These are phyloP conservation scores for Emericellopsis atlantica DNA, from an alignment of 2,329 filamentous ascomycete species.

Conservation along the genomic window DNA sequence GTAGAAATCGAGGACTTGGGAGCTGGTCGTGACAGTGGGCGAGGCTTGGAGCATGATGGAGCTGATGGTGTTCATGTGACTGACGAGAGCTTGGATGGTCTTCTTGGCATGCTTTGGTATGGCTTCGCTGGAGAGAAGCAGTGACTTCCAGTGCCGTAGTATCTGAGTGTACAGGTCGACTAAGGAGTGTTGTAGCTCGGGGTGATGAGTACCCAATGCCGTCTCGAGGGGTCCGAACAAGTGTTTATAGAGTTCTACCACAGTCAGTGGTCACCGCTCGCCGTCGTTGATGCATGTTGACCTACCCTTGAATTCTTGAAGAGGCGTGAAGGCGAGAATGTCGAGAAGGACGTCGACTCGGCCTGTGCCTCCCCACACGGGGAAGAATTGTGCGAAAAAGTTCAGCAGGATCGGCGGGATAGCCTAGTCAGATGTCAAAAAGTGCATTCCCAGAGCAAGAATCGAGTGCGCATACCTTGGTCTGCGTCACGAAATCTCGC, in stretches of 20 bases:
- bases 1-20: conserved; percentile 58
- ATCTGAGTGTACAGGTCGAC: conserved; percentile 56
- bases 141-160: conserved; percentile 44
- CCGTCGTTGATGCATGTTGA: neutral
- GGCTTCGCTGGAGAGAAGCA: conserved; percentile 25
- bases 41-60: conserved; percentile 47
- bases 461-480: conserved; percentile 31
- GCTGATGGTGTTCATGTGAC: conserved; percentile 40
- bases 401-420: conserved; percentile 34
- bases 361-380: conserved; percentile 48
- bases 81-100: conserved; percentile 27
- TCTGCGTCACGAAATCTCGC: conserved; percentile 39
- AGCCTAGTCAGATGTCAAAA: conserved; percentile 15
- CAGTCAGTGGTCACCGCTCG: conserved; percentile 9
- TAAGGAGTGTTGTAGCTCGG: conserved; percentile 43
- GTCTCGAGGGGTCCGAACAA: conserved; percentile 39
- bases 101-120: conserved; percentile 21
- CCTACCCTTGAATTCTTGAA: conserved; percentile 44
- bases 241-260: conserved; percentile 33
- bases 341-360: conserved; percentile 41
- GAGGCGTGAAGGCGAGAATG: conserved; percentile 40
- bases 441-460: neutral
- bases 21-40: conserved; percentile 28
- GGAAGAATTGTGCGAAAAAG: conserved; percentile 40
- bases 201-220: conserved; percentile 32